Evolutionary conservation across 2,329 filamentous ascomycete species (phyloP).

Genomic region (Neocatenulostroma microsporum): DNA sequence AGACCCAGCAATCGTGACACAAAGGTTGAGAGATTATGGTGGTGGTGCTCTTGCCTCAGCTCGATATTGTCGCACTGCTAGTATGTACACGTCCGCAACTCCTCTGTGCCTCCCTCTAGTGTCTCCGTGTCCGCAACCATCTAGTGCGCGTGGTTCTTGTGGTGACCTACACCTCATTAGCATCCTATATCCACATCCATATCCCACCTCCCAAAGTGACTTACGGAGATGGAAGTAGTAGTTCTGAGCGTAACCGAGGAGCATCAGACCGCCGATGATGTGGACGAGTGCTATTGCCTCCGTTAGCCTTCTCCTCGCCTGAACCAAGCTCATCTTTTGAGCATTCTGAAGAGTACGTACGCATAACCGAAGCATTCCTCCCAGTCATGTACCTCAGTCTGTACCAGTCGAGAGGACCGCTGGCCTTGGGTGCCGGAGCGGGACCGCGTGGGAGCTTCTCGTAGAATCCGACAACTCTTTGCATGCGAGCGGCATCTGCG

Average conservation of each 20-base stretch:
- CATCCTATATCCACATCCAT: constrained; percentile 10
- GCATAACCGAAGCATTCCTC: constrained; percentile 80
- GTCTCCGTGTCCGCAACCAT: too few species aligned
- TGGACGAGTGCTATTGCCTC: constrained; percentile 73
- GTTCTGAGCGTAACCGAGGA: constrained; percentile 89
- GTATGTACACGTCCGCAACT: constrained; percentile 8
- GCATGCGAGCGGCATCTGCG: constrained; percentile 94
- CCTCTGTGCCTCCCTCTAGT: constrained; percentile 4
- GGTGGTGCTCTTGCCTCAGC: too few species aligned
- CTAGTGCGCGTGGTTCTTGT: constrained; percentile 99
- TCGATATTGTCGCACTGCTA: constrained; percentile 6
- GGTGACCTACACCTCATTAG: constrained; percentile 68
- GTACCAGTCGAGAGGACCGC: constrained; percentile 80
- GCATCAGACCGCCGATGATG: constrained; percentile 66
- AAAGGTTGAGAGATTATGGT: too few species aligned
- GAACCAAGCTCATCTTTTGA: too few species aligned
- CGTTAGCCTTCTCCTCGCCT: constrained; percentile 10
- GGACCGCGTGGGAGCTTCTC: constrained; percentile 92
- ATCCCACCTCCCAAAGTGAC: constrained; percentile 26
- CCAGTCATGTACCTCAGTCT: constrained; percentile 74
- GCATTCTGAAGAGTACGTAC: constrained; percentile 52
- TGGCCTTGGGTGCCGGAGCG: constrained; percentile 73
- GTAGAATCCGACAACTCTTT: constrained; percentile 97
- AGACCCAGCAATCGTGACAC: too few species aligned
- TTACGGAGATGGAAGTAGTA: constrained; percentile 99